Evolutionary conservation across 768 basidiomycete genomes (phyloP), one percentile per base, ranked within the genome.

Genomic region (Pulveroboletus sp.): DNA sequence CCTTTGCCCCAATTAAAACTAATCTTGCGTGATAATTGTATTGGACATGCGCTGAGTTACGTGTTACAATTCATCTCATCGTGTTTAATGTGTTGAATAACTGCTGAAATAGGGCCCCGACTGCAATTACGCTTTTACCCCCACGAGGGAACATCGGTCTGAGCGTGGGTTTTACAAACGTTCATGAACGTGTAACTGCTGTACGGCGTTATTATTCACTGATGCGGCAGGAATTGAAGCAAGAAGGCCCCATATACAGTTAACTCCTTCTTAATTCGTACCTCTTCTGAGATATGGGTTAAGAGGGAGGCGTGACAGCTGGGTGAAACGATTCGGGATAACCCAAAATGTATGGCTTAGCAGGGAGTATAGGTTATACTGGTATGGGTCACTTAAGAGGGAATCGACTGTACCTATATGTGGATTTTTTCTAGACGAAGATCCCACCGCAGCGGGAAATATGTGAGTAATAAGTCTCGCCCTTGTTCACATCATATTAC

Each of bases 111-210:
- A 11, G 23, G 14, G 36, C 24, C 17, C 26, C 6, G 8, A n/a
- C 17, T 23, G 8, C 37, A 44, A 41, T 43, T 39, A 45, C 41
- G 42, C 42, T 53, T 47, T 44, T 43, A 13, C 38, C 46, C 35
- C 45, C 53, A 43, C 2, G 53, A 49, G 43, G 51, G 38, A 47
- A 34, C 30, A 19, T 39, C 40, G 27, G 45, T 46, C 44, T 43
- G 30, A 35, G 27, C 14, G 37, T 38, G 49, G 45, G 27, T 16
- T 47, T 53, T 47, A 45, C 43, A 29, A 40, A 31, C 20, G 8
- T 14, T 29, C 26, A 31, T 17, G 47, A 46, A 17, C 31, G 40
- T 52, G 55, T 26, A 43, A 39, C 10, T 39, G 40, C 47, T 34
- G 35, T 43, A 43, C 30, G 20, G 27, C 23, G 14, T 17, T n/a